Conservation (phyloP, 2,329 filamentous ascomycete genomes). For the Neonectria neomacrospora region DNA sequence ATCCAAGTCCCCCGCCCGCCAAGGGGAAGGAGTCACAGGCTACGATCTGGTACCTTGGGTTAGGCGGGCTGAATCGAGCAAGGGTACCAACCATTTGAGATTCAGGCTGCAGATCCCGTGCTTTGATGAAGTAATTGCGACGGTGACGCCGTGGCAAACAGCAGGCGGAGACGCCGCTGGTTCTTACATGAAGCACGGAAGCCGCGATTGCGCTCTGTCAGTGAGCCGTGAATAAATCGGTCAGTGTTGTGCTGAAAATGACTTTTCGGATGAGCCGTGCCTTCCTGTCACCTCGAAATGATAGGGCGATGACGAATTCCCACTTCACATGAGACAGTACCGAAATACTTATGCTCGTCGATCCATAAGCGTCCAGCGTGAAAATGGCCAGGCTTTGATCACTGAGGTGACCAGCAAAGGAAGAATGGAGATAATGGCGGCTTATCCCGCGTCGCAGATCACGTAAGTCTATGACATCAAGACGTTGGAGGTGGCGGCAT, state of each 20-base stretch:
- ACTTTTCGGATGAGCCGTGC: not conserved
- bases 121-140: not conserved
- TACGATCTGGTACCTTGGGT: not conserved
- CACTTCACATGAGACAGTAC: not conserved
- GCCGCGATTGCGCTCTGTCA: not conserved
- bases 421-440: not conserved
- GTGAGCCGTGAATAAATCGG: not conserved
- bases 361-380: not conserved
- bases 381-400: not conserved
- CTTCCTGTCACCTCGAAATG: not conserved
- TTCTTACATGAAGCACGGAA: not conserved
- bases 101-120: not conserved
- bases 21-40: not conserved
- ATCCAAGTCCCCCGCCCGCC: not conserved
- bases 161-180: not conserved
- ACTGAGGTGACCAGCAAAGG: not conserved
- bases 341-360: not conserved
- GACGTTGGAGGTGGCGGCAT: not conserved
- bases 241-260: not conserved
- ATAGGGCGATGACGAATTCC: not conserved
- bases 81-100: not conserved
- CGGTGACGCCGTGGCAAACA: not conserved
- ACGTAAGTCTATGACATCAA: conserved; percentile 13
- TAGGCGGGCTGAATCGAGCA: conserved; percentile 4
- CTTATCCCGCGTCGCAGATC: not conserved